phyloP scores from a whole-genome alignment of 441 rosid species.

The Erodium moschatum region DNA sequence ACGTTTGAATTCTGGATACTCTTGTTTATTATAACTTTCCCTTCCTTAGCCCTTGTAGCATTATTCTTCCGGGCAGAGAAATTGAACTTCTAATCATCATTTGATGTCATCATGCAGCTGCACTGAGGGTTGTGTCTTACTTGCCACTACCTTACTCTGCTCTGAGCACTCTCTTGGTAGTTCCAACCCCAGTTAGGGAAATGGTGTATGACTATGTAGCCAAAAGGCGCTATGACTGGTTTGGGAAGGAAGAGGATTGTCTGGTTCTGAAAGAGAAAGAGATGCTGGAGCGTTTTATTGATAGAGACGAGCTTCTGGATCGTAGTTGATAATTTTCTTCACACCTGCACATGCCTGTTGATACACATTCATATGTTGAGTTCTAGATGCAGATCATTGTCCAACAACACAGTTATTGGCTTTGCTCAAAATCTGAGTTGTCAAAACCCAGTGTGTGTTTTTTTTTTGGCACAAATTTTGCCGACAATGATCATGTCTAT shows the following conservation, averaged over 20 bases:
- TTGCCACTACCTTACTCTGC: slow-evolving; percentile 72
- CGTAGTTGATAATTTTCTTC: slow-evolving; percentile 18
- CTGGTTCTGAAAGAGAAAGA: slow-evolving; percentile 61
- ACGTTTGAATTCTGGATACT: neutral
- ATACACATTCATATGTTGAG: neutral
- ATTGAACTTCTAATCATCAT: neutral
- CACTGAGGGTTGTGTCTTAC: slow-evolving; percentile 63
- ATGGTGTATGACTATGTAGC: slow-evolving; percentile 72
- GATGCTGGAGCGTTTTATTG: slow-evolving; percentile 68
- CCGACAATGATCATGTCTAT: neutral
- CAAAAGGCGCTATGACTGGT: slow-evolving; percentile 64
- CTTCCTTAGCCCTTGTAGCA: neutral
- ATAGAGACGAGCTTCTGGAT: slow-evolving; percentile 57
- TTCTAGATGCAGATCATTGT: neutral
- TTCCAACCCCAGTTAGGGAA: slow-evolving; percentile 77
- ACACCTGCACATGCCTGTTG: neutral
- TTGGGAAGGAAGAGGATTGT: slow-evolving; percentile 65
- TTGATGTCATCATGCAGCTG: slow-evolving; percentile 51
- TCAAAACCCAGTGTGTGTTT: neutral
- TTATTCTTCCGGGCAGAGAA: neutral
- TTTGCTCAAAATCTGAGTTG: slow-evolving; percentile 1
- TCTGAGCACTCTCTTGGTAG: slow-evolving; percentile 38
- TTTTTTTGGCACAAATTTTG: neutral
- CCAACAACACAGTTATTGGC: neutral
- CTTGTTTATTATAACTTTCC: neutral